Percentiles rank a stretch among this genome's conserved stretches.
Evolutionary conservation across 768 basidiomycete genomes (phyloP).

Genomic region (Podaxis sp.): DNA sequence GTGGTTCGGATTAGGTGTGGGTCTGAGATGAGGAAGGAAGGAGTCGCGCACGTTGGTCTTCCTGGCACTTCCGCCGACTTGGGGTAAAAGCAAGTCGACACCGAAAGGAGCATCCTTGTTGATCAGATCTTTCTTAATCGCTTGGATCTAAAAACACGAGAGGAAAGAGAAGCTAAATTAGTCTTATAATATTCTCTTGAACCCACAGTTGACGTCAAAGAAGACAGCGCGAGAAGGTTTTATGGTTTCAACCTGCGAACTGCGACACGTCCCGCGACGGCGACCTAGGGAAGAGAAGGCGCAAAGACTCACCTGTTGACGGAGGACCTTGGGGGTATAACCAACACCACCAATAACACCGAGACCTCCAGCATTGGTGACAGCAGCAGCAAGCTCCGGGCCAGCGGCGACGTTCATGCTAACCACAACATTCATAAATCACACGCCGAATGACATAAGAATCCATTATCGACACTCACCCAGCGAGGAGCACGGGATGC

Average conservation of each 20-base stretch:
- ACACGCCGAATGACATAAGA: neutral
- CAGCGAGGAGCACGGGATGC: conserved; percentile 86
- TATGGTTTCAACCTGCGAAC: neutral
- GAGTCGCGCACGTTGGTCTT: conserved; percentile 73
- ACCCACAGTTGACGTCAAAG: conserved; percentile 8
- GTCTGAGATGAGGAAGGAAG: neutral
- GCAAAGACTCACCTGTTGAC: conserved; percentile 55
- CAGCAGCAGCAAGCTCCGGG: conserved; percentile 86
- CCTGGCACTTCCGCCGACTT: conserved; percentile 80
- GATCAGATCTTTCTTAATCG: conserved; percentile 66
- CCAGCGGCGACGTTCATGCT: conserved; percentile 49
- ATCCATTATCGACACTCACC: conserved; percentile 28
- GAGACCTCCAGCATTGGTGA: conserved; percentile 89
- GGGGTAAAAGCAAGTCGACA: conserved; percentile 86
- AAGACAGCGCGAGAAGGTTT: neutral
- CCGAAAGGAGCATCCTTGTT: conserved; percentile 83
- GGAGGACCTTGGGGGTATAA: conserved; percentile 78
- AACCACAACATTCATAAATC: conserved; percentile 23
- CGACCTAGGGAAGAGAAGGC: neutral
- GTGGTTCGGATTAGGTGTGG: neutral
- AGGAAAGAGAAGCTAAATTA: conserved; percentile 13
- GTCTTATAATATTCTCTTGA: conserved; percentile 6
- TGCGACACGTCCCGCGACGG: neutral
- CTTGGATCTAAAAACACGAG: conserved; percentile 49
- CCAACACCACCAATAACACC: conserved; percentile 92